A percentile compares a stretch with the other conserved stretches of the same genome.
phyloP scores from a whole-genome alignment of 352 stramenopile genomes.

The Poterioochromonas sp. region DNA sequence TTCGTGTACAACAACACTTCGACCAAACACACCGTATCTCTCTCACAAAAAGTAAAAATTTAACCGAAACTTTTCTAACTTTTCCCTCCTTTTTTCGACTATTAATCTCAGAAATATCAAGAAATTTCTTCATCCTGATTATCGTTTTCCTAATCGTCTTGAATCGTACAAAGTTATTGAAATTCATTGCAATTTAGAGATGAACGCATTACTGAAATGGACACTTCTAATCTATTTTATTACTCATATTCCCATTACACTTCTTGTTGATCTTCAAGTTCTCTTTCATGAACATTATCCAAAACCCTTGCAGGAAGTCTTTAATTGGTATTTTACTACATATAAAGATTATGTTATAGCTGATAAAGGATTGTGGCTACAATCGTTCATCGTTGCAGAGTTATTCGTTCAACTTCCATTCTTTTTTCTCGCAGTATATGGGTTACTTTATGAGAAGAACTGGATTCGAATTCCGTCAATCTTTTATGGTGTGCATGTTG shows the following conservation, averaged over 20 bases:
- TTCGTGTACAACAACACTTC: too few relatives aligned
- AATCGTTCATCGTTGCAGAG: slow-evolving; percentile 27
- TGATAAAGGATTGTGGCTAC: slow-evolving; percentile 24
- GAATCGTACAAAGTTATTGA: too few relatives aligned
- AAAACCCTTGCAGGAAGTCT: not conserved
- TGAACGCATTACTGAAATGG: not conserved
- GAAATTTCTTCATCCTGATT: too few relatives aligned
- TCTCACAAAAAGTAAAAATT: too few relatives aligned
- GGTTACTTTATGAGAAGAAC: slow-evolving; percentile 24
- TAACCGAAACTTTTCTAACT: too few relatives aligned
- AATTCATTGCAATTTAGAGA: too few relatives aligned
- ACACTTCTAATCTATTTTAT: slow-evolving; percentile 36
- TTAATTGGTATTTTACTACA: slow-evolving; percentile 21
- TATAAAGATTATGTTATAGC: slow-evolving; percentile 28
- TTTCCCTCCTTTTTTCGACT: too few relatives aligned
- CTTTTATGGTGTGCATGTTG: slow-evolving; percentile 32
- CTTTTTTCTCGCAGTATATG: slow-evolving; percentile 32
- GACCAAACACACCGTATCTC: too few relatives aligned
- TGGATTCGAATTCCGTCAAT: slow-evolving; percentile 36
- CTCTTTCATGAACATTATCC: slow-evolving; percentile 34
- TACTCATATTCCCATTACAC: slow-evolving; percentile 35
- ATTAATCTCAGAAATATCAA: too few relatives aligned
- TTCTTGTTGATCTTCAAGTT: slow-evolving; percentile 27
- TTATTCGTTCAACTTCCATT: slow-evolving; percentile 34
- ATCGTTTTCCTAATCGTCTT: too few relatives aligned